Evolutionary conservation across 2,329 filamentous ascomycete species (phyloP), one percentile per base, ranked within the genome.

Genomic region (Neurospora crassa): DNA sequence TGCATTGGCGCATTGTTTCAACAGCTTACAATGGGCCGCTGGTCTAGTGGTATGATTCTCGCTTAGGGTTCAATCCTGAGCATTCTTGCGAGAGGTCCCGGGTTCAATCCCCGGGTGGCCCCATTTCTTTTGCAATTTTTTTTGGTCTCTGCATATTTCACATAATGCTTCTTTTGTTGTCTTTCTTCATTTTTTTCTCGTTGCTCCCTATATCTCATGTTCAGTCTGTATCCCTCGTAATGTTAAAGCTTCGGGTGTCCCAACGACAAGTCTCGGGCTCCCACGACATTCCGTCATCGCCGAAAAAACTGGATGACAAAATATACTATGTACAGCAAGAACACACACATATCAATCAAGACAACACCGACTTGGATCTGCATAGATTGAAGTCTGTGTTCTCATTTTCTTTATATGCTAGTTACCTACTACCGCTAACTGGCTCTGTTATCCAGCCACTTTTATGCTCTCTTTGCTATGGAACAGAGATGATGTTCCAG

Each of bases 31-130:
- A 47, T 5, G 43, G 53, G 53, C 53, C 53, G 53, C 53, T 85
- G 84, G 84, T 86, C 85, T 87, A 87, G 86, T 85, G 86, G 86
- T 88, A 88, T 88, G 85, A 87, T 88, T 87, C 85, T 87, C 85
- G 86, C 86, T 88, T 88, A 88, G 86, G 86, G 86, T 80, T 69
- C 73, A 77, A 59, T 59, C 47, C 47, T 59, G 47, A 59, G 47
- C 47, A 59, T 59, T 59, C 47, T 59, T 59, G 47, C 47, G 47
- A 63, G 53, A 63, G 53, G 53, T 63, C 53, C 53, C 41, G 69
- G 63, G 43, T 47, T 47, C 43, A 47, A 47, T 47, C 43, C 43
- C 43, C 43, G 43, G 43, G 43, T 47, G 43, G n/a, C 43, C 43
- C 43, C 43, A 6, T 47, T 53, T 53, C 20, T 24, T 53, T 24